These are phyloP conservation scores for Pichia sp. DNA, from an alignment of 1,139 yeast genomes.

Conservation along the genomic window DNA sequence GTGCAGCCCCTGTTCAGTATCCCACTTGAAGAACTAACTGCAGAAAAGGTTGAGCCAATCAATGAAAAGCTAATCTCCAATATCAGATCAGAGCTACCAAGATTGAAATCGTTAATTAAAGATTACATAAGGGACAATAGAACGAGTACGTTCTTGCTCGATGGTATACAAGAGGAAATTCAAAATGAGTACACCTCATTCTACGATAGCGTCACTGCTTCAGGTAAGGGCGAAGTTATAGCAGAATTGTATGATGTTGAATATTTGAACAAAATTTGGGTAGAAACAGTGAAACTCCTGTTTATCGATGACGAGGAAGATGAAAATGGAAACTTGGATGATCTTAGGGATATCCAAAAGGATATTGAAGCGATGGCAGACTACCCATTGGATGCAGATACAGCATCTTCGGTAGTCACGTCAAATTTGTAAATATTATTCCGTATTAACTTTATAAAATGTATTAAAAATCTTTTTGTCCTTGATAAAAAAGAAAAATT, in stretches of 20 bases:
- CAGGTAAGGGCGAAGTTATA: slow-evolving; percentile 22
- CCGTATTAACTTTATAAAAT: too few relatives aligned
- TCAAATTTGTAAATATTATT: neutral
- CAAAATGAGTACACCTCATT: slow-evolving; percentile 46
- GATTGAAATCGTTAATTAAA: slow-evolving; percentile 47
- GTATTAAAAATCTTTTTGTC: too few relatives aligned
- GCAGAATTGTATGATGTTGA: slow-evolving; percentile 53
- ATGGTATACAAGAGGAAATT: slow-evolving; percentile 56
- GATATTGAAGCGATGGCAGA: slow-evolving; percentile 12
- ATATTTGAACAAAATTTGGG: slow-evolving; percentile 46
- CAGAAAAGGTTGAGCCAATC: slow-evolving; percentile 22
- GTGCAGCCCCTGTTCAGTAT: slow-evolving; percentile 19
- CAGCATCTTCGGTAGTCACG: slow-evolving; percentile 2
- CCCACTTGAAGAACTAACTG: slow-evolving; percentile 16
- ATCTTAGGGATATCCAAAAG: slow-evolving; percentile 6
- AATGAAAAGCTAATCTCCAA: slow-evolving; percentile 42
- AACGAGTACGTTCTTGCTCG: slow-evolving; percentile 47
- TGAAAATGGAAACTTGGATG: slow-evolving; percentile 13
- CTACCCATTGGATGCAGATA: slow-evolving; percentile 2
- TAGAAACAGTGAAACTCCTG: slow-evolving; percentile 39
- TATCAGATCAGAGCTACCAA: slow-evolving; percentile 50
- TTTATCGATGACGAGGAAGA: slow-evolving; percentile 21
- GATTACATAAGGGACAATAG: slow-evolving; percentile 38
- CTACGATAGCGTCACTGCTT: slow-evolving; percentile 29
- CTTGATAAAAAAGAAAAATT: too few relatives aligned